These are phyloP conservation scores for Paramecium caudatum DNA, from an alignment of 73 alveolate genomes.

Conservation along the genomic window DNA sequence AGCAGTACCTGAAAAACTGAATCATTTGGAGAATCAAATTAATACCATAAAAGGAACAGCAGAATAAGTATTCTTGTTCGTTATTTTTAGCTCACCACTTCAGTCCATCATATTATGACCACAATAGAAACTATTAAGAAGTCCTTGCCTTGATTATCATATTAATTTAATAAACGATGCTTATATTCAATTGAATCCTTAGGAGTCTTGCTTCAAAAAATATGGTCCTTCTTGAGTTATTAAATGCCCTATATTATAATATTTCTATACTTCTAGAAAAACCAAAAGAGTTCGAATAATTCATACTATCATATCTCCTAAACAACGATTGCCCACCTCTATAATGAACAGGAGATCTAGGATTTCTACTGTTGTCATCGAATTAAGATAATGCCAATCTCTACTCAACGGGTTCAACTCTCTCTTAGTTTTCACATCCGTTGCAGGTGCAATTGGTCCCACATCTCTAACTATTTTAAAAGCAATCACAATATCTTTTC, in stretches of 20 bases:
- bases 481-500: slow-evolving; percentile 35
- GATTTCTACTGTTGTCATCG: neutral
- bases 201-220: neutral
- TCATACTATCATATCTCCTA: slow-evolving; percentile 20
- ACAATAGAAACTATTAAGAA: neutral
- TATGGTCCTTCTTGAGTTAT: slow-evolving; percentile 27
- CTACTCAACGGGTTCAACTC: neutral
- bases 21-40: neutral
- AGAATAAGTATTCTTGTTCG: neutral
- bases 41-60: neutral
- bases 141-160: neutral
- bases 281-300: slow-evolving; percentile 42
- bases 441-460: neutral
- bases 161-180: neutral
- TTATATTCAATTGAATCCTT: slow-evolving; percentile 21
- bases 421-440: neutral
- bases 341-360: neutral
- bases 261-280: slow-evolving; percentile 5
- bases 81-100: neutral
- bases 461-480: slow-evolving; percentile 10
- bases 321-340: neutral
- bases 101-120: neutral
- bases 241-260: neutral
- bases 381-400: slow-evolving; percentile 3
- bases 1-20: slow-evolving; percentile 18